Evolutionary conservation across 352 stramenopile genomes (phyloP).

Genomic region (Pythium coloratum): DNA sequence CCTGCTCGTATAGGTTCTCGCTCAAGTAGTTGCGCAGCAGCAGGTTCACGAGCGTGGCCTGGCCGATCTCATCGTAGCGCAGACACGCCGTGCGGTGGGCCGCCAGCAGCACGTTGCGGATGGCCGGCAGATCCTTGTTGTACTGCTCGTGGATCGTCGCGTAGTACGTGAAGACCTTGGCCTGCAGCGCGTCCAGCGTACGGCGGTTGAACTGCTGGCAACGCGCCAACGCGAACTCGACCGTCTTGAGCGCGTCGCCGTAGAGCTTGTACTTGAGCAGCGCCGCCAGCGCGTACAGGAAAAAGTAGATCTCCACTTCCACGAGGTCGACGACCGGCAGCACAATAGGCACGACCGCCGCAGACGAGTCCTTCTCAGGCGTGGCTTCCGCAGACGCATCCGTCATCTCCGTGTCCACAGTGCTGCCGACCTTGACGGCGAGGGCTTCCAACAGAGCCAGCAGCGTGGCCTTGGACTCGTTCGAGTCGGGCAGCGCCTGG

Average conservation of each 20-base stretch:
- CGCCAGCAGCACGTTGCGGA: slow-evolving; percentile 65
- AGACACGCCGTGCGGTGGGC: slow-evolving; percentile 89
- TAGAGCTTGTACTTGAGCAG: slow-evolving; percentile 72
- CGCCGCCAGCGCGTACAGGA: slow-evolving; percentile 68
- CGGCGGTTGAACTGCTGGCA: slow-evolving; percentile 81
- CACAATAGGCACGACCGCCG: slow-evolving; percentile 24
- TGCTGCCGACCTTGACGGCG: slow-evolving; percentile 35
- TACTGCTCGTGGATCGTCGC: slow-evolving; percentile 74
- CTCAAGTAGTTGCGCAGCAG: slow-evolving; percentile 90
- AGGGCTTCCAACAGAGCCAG: slow-evolving; percentile 55
- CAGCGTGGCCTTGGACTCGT: slow-evolving; percentile 56
- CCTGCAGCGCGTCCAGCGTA: slow-evolving; percentile 77
- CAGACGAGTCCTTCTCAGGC: slow-evolving; percentile 25
- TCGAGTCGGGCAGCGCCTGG: slow-evolving; percentile 64
- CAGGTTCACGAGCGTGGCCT: slow-evolving; percentile 91
- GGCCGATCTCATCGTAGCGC: slow-evolving; percentile 88
- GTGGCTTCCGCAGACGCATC: slow-evolving; percentile 37
- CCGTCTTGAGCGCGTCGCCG: slow-evolving; percentile 52
- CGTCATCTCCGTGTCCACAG: slow-evolving; percentile 61
- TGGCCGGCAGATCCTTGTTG: slow-evolving; percentile 50
- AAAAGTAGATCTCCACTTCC: slow-evolving; percentile 88
- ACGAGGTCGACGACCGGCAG: slow-evolving; percentile 69
- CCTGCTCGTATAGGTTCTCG: slow-evolving; percentile 91
- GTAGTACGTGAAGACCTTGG: slow-evolving; percentile 81
- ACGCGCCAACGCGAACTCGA: slow-evolving; percentile 53